Conservation (phyloP, 148 eudicot genomes). For the Chenopodium suecicum region DNA sequence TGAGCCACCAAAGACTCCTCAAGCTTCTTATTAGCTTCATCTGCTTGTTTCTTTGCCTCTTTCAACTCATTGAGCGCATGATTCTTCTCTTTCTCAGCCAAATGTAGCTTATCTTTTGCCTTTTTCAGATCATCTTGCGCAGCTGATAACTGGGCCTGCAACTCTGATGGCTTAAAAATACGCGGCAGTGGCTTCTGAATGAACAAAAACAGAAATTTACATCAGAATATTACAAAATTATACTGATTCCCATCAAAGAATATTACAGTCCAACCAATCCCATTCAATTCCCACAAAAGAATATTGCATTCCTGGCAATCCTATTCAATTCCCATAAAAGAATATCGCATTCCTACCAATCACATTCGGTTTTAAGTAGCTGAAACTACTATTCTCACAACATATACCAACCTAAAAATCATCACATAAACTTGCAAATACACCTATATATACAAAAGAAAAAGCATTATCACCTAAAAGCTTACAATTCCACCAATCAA, state of each 20-base stretch:
- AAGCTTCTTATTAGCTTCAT: constrained; percentile 77
- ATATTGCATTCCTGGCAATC: not conserved
- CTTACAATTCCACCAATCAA: not conserved
- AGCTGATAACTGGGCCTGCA: constrained; percentile 62
- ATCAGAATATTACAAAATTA: constrained; percentile 3
- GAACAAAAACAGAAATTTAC: constrained; percentile 4
- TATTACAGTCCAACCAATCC: not conserved
- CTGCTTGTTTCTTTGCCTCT: constrained; percentile 66
- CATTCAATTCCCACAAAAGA: not conserved
- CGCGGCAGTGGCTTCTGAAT: constrained; percentile 67
- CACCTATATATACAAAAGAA: not conserved
- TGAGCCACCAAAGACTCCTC: constrained; percentile 81
- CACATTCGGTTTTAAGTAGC: not conserved
- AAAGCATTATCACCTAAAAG: not conserved
- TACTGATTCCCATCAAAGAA: not conserved
- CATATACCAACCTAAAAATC: not conserved
- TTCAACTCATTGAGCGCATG: constrained; percentile 60
- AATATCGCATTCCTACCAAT: not conserved
- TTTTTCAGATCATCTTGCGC: constrained; percentile 82
- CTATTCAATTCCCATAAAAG: not conserved
- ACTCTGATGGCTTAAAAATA: constrained; percentile 67
- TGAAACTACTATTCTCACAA: not conserved
- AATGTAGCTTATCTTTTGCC: constrained; percentile 59
- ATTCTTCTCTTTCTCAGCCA: constrained; percentile 70
- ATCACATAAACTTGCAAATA: not conserved